Base-by-base conservation (phyloP, 164 flowering plant genomes). In the Chloranthus sessilifolius region DNA sequence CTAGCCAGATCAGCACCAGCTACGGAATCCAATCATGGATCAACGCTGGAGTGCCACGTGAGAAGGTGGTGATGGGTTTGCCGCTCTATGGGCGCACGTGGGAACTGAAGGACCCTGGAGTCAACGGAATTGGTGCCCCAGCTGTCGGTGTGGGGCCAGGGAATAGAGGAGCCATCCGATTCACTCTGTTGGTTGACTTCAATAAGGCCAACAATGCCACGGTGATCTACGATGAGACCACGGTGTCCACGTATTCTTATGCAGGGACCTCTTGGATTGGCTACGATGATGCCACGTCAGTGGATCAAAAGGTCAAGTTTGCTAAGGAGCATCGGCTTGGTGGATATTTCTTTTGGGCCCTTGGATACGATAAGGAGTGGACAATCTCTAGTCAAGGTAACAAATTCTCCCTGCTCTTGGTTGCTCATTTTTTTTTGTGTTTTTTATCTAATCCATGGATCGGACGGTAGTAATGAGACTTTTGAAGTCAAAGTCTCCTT, bases 1-100 rank as follows among this genome's bases (percentile, higher is more conserved):
- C 15, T 2, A 56, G 74, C 56, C 56, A 50, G 5, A 24, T 64
- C 1, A 64, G 68, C 47, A 61, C 73, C 16, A 61, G 60, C 47
- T 55, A 52, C 25, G 75, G 78, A 0, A 33, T 74, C 7, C 20
- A 36, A 7, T 52, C 72, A 1, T 74, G 75, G 73, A 45, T 51
- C 20, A 5, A 23, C 0, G 47, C 50, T 0, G 68, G 75, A 0
- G 60, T 70, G 17, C 55, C 48, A 6, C 37, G 34, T 0, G 15
- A 42, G 20, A 70, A 64, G 60, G 5, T 67, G 7, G 55, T 67
- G 7, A 45, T 73, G 55, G 74, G 71, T n/a, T 27, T 65, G 21
- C 74, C 71, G 1, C 5, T 65, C 15, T 69, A 69, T 26, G 77
- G 67, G 5, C 48, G 52, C 5, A 48, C 74, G 2, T 73, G 77